Evolutionary conservation across 768 basidiomycete species (phyloP), one percentile per base, ranked within the genome.

Genomic region (Leccinum imitatum): DNA sequence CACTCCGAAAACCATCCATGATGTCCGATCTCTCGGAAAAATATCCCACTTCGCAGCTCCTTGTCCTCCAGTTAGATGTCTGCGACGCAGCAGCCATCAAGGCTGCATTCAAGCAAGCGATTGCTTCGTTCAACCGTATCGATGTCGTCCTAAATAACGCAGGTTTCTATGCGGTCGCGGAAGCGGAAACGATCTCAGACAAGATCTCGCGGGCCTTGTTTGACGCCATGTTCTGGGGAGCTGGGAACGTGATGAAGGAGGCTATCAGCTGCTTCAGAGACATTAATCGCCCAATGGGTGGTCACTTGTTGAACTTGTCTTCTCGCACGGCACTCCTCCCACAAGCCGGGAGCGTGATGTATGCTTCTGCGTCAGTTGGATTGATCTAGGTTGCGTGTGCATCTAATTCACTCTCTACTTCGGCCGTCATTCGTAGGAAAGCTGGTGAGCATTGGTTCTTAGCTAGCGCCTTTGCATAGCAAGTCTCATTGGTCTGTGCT

Each of bases 161-260:
- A 54, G 71, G 65, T 52, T 73, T 67, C 58, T 70, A 54, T 2
- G 64, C 73, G 3, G 56, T 75, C 19, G 72, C 65, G 3, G 80
- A 95, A 89, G 75, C 94, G 89, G 33, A 96, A 77, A 15, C 89
- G 87, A 69, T 94, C 87, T 2, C 94, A 91, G 59, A 95, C 89
- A 56, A 92, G 82, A 57, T 92, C 75, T 47, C 92, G 81, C n/a
- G 94, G 91, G 64, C 62, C 30, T 58, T 75, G 67, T 80, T 82
- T 58, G 79, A 80, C 46, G 69, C 70, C 59, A 62, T 73, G 54
- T 70, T 70, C 55, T 75, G 73, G 75, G 72, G 74, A 31, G 70
- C 72, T 6, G 61, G 59, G n/a, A 67, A 63, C 35, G 72, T 76
- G 9, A 73, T 70, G 55, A 66, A 50, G 33, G 73, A 72, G 57